Evolutionary conservation across 176 grass and related monocot genomes (phyloP), one percentile per base, ranked within the genome.

Genomic region (Ampelocalamus luodianensis): DNA sequence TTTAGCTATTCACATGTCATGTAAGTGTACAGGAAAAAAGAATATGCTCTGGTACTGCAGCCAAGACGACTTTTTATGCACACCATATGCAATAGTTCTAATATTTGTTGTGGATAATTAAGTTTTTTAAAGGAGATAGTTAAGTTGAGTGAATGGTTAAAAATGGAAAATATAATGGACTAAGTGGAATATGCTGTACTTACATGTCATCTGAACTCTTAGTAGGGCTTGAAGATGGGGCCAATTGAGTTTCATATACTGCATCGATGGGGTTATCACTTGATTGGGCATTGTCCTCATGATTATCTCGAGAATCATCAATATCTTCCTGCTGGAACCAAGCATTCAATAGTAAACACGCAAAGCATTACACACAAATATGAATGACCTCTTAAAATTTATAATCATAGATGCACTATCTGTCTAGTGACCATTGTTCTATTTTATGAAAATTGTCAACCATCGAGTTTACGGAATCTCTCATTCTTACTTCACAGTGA

Each of bases 121-220:
- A 60, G 32, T 45, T 44, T 15, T 83, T 48, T 45, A 62, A 29
- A 74, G 12, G 45, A 48, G 43, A 73, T 63, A 49, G 63, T 22
- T 74, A 74, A 0, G 11, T 73, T 4, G 5, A 68, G 45, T 63
- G 27, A 39, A 79, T 45, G 26, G 10, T 91, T 23, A 26, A 56
- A 86, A 29, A n/a, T 49, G 12, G 38, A 67, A 8, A 45, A 54
- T 59, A 72, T 22, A 32, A 74, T 44, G 4, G 13, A 67, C 67
- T 26, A 54, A 58, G 26, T 46, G 61, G 80, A 38, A 6, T 76
- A 34, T 68, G 51, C 15, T 60, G 23, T 66, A 83, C 92, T 90
- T 82, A 98, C 96, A 10, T 83, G 60, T 95, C 86, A 45, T 76
- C 82, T 60, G 76, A 71, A 79, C 65, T 81, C 64, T 82, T 26